Evolutionary conservation across 306 rosid species (phyloP).

Genomic region (Fragaria ananassa): DNA sequence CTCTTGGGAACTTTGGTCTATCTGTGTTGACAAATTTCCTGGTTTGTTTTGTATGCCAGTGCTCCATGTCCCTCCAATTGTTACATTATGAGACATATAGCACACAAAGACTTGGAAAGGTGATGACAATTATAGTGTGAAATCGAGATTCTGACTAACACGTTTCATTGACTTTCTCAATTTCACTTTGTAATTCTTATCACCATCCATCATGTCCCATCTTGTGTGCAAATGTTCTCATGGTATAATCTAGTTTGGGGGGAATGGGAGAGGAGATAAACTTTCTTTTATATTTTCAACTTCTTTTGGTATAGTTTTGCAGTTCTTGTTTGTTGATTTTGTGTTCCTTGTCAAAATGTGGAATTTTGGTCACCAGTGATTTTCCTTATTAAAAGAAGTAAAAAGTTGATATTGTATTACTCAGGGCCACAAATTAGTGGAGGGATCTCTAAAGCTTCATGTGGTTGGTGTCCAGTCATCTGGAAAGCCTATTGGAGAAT

Average conservation of each 20-base stretch:
- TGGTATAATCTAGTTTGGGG: slow-evolving; percentile 38
- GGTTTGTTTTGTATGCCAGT: slow-evolving; percentile 46
- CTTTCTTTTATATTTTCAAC: neutral
- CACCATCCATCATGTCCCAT: slow-evolving; percentile 50
- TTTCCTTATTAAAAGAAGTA: slow-evolving; percentile 21
- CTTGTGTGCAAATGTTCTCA: slow-evolving; percentile 61
- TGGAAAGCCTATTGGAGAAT: slow-evolving; percentile 23
- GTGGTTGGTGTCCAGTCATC: slow-evolving; percentile 28
- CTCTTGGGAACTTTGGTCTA: slow-evolving; percentile 19
- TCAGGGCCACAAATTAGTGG: slow-evolving; percentile 31
- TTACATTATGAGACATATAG: slow-evolving; percentile 64
- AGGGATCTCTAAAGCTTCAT: slow-evolving; percentile 26
- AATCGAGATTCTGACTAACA: slow-evolving; percentile 52
- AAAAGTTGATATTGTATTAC: slow-evolving; percentile 31
- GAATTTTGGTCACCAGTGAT: slow-evolving; percentile 19
- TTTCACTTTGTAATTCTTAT: slow-evolving; percentile 51
- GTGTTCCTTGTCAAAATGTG: slow-evolving; percentile 18
- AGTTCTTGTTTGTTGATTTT: slow-evolving; percentile 14
- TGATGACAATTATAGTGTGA: slow-evolving; percentile 60
- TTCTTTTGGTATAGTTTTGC: slow-evolving; percentile 20
- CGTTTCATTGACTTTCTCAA: slow-evolving; percentile 48
- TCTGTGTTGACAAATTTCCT: slow-evolving; percentile 32
- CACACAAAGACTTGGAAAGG: slow-evolving; percentile 65
- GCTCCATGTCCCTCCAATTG: slow-evolving; percentile 64
- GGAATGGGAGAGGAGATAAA: slow-evolving; percentile 15